A percentile compares a stretch with the other conserved stretches of the same genome.
Evolutionary conservation across 2,329 filamentous ascomycete species (phyloP).

Genomic region (Lomentospora prolificans): DNA sequence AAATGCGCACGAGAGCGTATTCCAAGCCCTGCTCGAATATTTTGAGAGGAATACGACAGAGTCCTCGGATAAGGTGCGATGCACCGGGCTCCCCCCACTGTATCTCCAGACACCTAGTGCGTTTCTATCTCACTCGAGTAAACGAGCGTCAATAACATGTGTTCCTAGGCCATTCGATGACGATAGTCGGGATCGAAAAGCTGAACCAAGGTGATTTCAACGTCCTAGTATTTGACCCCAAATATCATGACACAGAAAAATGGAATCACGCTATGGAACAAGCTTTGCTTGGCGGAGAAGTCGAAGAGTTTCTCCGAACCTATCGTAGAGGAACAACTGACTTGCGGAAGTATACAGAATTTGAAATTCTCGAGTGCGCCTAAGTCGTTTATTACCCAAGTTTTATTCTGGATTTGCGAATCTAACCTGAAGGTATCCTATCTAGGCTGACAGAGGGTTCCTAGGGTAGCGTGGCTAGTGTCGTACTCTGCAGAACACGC

Average conservation of each 20-base stretch:
- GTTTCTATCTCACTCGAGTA: constrained; percentile 9
- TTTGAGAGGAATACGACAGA: constrained; percentile 48
- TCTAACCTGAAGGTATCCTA: background rate
- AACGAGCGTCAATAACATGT: background rate
- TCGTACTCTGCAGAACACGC: no score
- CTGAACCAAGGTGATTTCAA: constrained; percentile 53
- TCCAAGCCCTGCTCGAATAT: constrained; percentile 58
- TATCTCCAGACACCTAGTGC: constrained; percentile 78
- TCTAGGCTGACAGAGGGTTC: background rate
- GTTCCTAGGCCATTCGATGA: constrained; percentile 68
- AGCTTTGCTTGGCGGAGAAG: background rate
- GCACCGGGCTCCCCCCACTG: constrained; percentile 68
- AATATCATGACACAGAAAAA: constrained; percentile 11
- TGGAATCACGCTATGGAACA: constrained; percentile 1
- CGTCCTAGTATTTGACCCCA: constrained; percentile 78
- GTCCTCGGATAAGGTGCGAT: constrained; percentile 47
- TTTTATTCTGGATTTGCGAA: background rate
- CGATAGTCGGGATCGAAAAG: constrained; percentile 76
- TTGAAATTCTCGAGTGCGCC: constrained; percentile 67
- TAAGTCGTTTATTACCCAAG: background rate
- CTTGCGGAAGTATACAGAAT: constrained; percentile 61
- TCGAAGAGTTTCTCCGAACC: constrained; percentile 50
- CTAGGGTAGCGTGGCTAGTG: background rate
- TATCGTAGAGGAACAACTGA: constrained; percentile 65
- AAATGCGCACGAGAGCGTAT: constrained; percentile 5